A percentile compares a stretch with the other conserved stretches of the same genome.
Evolutionary conservation across 225 moss, liverwort and hornwort species (phyloP).

Genomic region (Sphagnum contortum): DNA sequence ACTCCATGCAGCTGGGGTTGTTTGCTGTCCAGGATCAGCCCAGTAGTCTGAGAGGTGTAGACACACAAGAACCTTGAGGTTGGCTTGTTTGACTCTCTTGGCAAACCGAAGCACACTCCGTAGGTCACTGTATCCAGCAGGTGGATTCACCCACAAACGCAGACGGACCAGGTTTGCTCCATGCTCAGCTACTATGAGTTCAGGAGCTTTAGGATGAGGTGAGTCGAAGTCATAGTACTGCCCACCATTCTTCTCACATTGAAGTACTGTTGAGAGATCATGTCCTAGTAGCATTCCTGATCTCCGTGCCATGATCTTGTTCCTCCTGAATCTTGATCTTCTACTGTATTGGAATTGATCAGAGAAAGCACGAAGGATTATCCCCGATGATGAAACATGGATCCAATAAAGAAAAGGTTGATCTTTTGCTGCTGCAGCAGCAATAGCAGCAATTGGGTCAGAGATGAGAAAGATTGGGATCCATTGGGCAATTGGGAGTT

Average conservation of each 20-base stretch:
- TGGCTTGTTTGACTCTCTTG: slow-evolving; percentile 26
- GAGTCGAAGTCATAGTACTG: slow-evolving; percentile 38
- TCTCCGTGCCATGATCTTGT: too few relatives aligned
- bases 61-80: slow-evolving; percentile 37
- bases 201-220: slow-evolving; percentile 22
- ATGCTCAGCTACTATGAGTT: slow-evolving; percentile 37
- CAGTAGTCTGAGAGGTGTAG: slow-evolving; percentile 58
- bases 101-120: slow-evolving; percentile 38
- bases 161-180: slow-evolving; percentile 47
- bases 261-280: slow-evolving; percentile 50
- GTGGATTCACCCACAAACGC: slow-evolving; percentile 48
- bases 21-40: slow-evolving; percentile 47
- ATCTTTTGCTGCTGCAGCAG: too few relatives aligned
- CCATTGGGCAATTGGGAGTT: too few relatives aligned
- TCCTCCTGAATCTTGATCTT: too few relatives aligned
- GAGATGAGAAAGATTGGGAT: too few relatives aligned
- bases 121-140: slow-evolving; percentile 41
- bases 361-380: too few relatives aligned
- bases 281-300: slow-evolving; percentile 37
- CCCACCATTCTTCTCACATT: slow-evolving; percentile 40
- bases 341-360: too few relatives aligned
- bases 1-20: slow-evolving; percentile 41
- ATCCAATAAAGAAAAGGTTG: too few relatives aligned
- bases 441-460: too few relatives aligned
- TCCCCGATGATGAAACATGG: too few relatives aligned